phyloP scores from a whole-genome alignment of 192 early-diverging fungal genomes.

The Thamnidium elegans region DNA sequence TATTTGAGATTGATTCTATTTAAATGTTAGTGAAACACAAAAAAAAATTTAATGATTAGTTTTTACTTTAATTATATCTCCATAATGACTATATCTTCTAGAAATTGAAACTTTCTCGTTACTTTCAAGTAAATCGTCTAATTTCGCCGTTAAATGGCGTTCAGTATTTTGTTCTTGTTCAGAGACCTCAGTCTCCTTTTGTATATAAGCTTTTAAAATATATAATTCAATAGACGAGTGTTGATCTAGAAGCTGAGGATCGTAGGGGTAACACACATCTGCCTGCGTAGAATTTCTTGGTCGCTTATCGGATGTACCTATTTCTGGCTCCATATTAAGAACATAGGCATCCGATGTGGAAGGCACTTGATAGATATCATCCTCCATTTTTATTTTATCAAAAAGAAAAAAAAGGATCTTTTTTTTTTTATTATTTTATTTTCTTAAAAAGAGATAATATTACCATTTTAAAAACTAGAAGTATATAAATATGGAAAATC shows the following conservation, averaged over 20 bases:
- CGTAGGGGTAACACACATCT: conserved; percentile 9
- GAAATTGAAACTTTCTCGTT: not conserved
- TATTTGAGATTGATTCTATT: conserved; percentile 1
- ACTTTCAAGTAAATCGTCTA: conserved; percentile 7
- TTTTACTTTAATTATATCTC: conserved; percentile 6
- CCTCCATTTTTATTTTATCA: not conserved
- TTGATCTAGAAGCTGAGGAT: not conserved
- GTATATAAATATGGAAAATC: too few relatives aligned
- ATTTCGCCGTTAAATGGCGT: not conserved
- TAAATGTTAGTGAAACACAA: not conserved
- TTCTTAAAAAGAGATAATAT: too few relatives aligned
- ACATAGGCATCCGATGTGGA: not conserved
- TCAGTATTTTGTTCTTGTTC: not conserved
- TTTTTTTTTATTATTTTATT: too few relatives aligned
- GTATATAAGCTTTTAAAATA: not conserved
- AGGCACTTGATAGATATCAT: not conserved
- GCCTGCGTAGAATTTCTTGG: not conserved
- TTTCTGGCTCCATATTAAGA: not conserved
- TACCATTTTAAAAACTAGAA: too few relatives aligned
- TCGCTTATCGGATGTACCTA: not conserved
- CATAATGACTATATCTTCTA: conserved; percentile 11
- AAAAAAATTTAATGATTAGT: not conserved
- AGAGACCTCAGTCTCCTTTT: not conserved
- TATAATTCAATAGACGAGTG: not conserved
- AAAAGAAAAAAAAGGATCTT: too few relatives aligned